These are phyloP conservation scores for Osmanthus fragrans DNA, from an alignment of 257 asterid genomes.

Conservation along the genomic window DNA sequence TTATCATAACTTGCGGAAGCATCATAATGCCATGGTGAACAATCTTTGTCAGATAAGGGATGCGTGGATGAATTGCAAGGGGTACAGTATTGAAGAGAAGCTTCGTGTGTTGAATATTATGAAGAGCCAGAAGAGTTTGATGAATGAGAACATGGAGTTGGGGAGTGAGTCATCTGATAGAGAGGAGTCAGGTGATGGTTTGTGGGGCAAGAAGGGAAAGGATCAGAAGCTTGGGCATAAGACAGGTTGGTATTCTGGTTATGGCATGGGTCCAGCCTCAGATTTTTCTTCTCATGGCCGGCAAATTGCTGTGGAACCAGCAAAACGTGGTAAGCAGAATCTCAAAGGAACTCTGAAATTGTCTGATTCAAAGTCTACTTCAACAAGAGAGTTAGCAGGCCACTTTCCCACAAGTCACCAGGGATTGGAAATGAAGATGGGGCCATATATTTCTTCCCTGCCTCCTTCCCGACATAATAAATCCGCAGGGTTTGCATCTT, in stretches of 20 bases:
- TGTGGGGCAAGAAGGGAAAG: constrained; percentile 73
- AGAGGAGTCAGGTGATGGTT: constrained; percentile 72
- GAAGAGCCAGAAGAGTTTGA: constrained; percentile 89
- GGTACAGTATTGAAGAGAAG: constrained; percentile 94
- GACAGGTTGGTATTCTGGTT: constrained; percentile 46
- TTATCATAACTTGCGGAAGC: constrained; percentile 74
- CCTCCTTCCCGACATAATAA: constrained; percentile 47
- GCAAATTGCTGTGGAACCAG: constrained; percentile 42
- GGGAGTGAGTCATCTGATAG: constrained; percentile 78
- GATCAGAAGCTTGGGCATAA: constrained; percentile 62
- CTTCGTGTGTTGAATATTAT: constrained; percentile 85
- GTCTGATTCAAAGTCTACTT: constrained; percentile 51
- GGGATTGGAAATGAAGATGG: constrained; percentile 49
- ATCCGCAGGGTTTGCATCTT: constrained; percentile 47
- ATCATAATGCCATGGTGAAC: constrained; percentile 76
- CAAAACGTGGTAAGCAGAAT: constrained; percentile 60
- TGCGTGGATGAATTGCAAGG: constrained; percentile 84
- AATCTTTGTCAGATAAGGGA: constrained; percentile 91
- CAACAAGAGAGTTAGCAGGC: constrained; percentile 48
- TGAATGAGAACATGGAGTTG: constrained; percentile 86
- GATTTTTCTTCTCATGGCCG: constrained; percentile 52
- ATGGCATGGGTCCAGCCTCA: constrained; percentile 38
- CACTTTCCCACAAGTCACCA: constrained; percentile 45
- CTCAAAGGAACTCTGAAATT: constrained; percentile 64
- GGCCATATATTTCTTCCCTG: constrained; percentile 39